A percentile compares a stretch with the other conserved stretches of the same genome.
Conservation (phyloP, 305 asterid genomes). For the Rubia balearica region DNA sequence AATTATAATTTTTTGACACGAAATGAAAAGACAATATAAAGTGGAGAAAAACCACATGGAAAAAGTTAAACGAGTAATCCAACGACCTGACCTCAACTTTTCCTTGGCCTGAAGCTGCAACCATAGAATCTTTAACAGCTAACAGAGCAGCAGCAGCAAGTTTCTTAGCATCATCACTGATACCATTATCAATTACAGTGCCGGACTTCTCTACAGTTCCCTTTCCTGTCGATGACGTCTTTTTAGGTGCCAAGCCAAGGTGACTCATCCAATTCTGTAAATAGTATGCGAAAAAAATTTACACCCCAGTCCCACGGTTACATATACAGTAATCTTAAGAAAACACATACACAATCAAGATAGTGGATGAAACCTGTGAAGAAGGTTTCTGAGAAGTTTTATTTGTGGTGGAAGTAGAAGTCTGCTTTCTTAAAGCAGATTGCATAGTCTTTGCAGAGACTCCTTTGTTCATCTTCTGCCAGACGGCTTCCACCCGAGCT, state of each 20-base stretch:
- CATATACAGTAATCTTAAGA: not conserved
- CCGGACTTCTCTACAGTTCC: slow-evolving; percentile 16
- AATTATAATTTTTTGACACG: too few relatives aligned
- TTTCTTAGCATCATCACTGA: slow-evolving; percentile 57
- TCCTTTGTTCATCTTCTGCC: slow-evolving; percentile 96
- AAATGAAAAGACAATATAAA: not conserved
- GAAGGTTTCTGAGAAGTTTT: slow-evolving; percentile 34
- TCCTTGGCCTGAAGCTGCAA: slow-evolving; percentile 59
- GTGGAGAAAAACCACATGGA: not conserved
- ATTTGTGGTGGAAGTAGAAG: slow-evolving; percentile 26
- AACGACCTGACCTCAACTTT: slow-evolving; percentile 60
- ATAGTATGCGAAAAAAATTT: slow-evolving; percentile 3
- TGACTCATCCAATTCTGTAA: not conserved
- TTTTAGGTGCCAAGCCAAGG: too few relatives aligned
- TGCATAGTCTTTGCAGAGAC: slow-evolving; percentile 53
- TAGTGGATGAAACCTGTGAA: slow-evolving; percentile 38
- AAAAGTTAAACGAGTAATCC: slow-evolving; percentile 6
- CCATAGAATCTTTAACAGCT: slow-evolving; percentile 64
- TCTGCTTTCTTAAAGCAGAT: slow-evolving; percentile 40
- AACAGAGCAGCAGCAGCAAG: slow-evolving; percentile 89
- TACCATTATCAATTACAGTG: slow-evolving; percentile 25
- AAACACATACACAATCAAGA: slow-evolving; percentile 22
- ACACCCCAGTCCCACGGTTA: not conserved
- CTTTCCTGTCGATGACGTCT: slow-evolving; percentile 6
- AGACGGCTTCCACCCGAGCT: slow-evolving; percentile 72